Evolutionary conservation across 495 filamentous ascomycete species (phyloP).

Genomic region (Apodospora peruviana): DNA sequence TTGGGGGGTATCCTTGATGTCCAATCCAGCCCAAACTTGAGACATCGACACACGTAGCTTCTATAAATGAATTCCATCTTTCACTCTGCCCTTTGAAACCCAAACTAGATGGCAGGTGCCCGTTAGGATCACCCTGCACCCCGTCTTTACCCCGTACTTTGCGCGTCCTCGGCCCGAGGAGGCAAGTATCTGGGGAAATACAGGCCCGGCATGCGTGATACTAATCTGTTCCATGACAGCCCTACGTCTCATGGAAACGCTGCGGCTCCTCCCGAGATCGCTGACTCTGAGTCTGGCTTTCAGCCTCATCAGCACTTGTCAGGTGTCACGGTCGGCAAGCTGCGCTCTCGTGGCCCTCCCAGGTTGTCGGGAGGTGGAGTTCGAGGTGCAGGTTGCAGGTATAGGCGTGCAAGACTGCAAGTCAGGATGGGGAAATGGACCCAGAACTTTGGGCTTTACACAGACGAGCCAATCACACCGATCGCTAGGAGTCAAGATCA

Average conservation of each 20-base stretch:
- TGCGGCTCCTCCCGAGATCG: slow-evolving; percentile 17
- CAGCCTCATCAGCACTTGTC: slow-evolving; percentile 14
- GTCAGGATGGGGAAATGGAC: no score
- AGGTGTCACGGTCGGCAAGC: slow-evolving; percentile 13
- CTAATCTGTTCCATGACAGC: background rate
- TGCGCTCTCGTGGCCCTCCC: slow-evolving; percentile 5
- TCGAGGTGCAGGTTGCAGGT: slow-evolving; percentile 7
- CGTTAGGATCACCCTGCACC: background rate
- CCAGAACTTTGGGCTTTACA: background rate
- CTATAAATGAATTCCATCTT: no score
- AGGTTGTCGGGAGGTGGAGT: slow-evolving; percentile 2
- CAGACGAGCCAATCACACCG: slow-evolving; percentile 1
- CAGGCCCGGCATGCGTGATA: background rate
- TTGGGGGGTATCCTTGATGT: no score
- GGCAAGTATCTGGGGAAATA: background rate
- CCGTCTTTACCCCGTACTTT: background rate
- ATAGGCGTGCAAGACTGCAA: no score
- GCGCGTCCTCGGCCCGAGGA: background rate
- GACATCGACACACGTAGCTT: no score
- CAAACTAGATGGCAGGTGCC: no score
- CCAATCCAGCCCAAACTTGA: no score
- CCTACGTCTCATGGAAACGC: background rate
- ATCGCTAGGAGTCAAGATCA: no score
- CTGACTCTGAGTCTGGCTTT: background rate
- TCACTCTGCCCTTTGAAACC: no score